Conservation (phyloP, 1,284 basidiomycete species). For the Mycosarcoma mackinlayi region DNA sequence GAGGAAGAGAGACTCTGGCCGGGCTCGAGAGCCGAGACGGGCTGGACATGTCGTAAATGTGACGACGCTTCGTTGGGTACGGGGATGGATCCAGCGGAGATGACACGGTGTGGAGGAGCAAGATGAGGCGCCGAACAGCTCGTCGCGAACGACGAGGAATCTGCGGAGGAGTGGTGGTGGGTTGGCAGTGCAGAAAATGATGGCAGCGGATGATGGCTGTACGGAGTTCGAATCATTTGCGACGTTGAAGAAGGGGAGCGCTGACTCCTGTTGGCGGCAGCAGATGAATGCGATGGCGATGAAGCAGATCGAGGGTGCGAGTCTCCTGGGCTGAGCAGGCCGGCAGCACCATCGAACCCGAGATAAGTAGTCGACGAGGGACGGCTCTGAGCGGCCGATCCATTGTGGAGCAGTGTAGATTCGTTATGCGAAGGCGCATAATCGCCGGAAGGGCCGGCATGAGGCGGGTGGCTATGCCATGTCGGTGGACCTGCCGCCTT, state of each 20-base stretch:
- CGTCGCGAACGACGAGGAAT: background rate
- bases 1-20: constrained; percentile 36
- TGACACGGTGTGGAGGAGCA: background rate
- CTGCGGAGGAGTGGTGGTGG: background rate
- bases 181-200: constrained; percentile 12
- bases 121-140: constrained; percentile 9
- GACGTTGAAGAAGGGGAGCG: constrained; percentile 23
- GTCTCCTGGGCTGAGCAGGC: constrained; percentile 40
- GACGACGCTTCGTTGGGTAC: background rate
- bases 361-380: constrained; percentile 48
- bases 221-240: constrained; percentile 18
- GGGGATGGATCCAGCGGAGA: background rate
- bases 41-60: constrained; percentile 1
- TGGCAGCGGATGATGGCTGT: constrained; percentile 18
- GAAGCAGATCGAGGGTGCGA: constrained; percentile 18
- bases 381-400: constrained; percentile 8
- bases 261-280: constrained; percentile 4
- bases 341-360: constrained; percentile 44
- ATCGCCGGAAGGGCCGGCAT: constrained; percentile 2
- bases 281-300: constrained; percentile 9
- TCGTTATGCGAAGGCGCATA: constrained; percentile 7
- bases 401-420: constrained; percentile 1
- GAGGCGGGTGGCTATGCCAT: constrained; percentile 9
- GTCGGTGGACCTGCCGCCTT: background rate
- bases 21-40: constrained; percentile 15